Conservation (phyloP, 2,329 filamentous ascomycete species). For the Fusarium pseudocircinatum region DNA sequence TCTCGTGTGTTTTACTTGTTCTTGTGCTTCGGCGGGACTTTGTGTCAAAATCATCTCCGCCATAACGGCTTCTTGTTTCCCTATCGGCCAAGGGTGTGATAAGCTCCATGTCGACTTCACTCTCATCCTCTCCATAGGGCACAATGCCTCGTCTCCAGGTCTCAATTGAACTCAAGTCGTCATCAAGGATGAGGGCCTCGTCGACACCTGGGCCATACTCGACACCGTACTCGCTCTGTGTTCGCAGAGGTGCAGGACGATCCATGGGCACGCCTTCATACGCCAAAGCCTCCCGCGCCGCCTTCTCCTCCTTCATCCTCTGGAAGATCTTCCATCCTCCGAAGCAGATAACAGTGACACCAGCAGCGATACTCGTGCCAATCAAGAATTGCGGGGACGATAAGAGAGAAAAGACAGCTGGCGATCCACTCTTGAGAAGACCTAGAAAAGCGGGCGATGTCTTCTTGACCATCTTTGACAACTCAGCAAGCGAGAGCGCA, state of each 20-base stretch:
- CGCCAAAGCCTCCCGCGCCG: slow-evolving; percentile 43
- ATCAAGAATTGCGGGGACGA: slow-evolving; percentile 95
- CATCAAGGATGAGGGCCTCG: slow-evolving; percentile 66
- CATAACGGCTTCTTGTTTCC: slow-evolving; percentile 50
- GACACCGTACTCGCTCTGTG: slow-evolving; percentile 45
- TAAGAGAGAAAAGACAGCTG: slow-evolving; percentile 85
- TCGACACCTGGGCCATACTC: slow-evolving; percentile 54
- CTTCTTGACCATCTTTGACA: slow-evolving; percentile 82
- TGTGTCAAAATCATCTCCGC: slow-evolving; percentile 53
- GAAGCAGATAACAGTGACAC: slow-evolving; percentile 94
- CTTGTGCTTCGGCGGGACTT: slow-evolving; percentile 49
- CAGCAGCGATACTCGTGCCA: slow-evolving; percentile 86
- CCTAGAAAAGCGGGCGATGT: slow-evolving; percentile 84
- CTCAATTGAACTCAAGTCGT: slow-evolving; percentile 68
- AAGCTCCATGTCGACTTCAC: slow-evolving; percentile 63
- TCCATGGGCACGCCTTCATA: slow-evolving; percentile 40
- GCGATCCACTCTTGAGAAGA: slow-evolving; percentile 81
- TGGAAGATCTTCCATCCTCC: slow-evolving; percentile 98
- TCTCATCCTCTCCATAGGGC: slow-evolving; percentile 57
- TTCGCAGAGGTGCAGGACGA: slow-evolving; percentile 40
- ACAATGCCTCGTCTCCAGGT: slow-evolving; percentile 67
- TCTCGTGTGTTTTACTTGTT: slow-evolving; percentile 46
- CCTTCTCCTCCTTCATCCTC: slow-evolving; percentile 67
- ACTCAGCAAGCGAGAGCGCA: slow-evolving; percentile 89
- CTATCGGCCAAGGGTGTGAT: slow-evolving; percentile 66